Conservation (phyloP, 352 stramenopile genomes). For the Stephanocyclus meneghinianus region DNA sequence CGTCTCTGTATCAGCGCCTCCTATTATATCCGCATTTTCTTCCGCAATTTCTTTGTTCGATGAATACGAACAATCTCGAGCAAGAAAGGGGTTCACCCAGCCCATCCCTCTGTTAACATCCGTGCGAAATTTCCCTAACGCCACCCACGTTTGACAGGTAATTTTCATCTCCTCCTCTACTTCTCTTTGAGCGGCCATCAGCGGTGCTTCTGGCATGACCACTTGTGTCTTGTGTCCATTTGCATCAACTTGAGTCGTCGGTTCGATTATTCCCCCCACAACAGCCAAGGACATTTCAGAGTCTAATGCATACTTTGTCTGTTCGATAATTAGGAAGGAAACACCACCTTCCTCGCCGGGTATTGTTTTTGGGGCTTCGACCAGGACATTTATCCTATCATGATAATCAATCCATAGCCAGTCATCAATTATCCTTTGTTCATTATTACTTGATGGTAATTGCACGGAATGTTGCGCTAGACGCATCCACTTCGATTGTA, state of each 20-base stretch:
- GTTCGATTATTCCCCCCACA: conserved; percentile 77
- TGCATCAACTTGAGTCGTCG: conserved; percentile 10
- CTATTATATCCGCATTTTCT: conserved; percentile 44
- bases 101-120: conserved; percentile 80
- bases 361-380: conserved; percentile 46
- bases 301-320: conserved; percentile 79
- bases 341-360: conserved; percentile 20
- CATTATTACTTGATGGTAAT: conserved; percentile 40
- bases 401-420: conserved; percentile 73
- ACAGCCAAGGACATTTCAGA: conserved; percentile 57
- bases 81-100: conserved; percentile 69
- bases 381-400: conserved; percentile 79
- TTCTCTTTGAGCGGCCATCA: conserved; percentile 59
- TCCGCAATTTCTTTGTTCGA: neutral
- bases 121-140: conserved; percentile 67
- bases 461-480: conserved; percentile 68
- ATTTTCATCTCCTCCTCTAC: conserved; percentile 75
- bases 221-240: neutral
- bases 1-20: conserved; percentile 60
- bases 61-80: conserved; percentile 48
- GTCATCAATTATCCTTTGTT: conserved; percentile 32
- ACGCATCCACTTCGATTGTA: conserved; percentile 74
- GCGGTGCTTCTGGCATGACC: conserved; percentile 42
- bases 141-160: conserved; percentile 52
- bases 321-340: conserved; percentile 71